phyloP scores from a whole-genome alignment of 163 green algal species.

The Scenedesmus sp. region DNA sequence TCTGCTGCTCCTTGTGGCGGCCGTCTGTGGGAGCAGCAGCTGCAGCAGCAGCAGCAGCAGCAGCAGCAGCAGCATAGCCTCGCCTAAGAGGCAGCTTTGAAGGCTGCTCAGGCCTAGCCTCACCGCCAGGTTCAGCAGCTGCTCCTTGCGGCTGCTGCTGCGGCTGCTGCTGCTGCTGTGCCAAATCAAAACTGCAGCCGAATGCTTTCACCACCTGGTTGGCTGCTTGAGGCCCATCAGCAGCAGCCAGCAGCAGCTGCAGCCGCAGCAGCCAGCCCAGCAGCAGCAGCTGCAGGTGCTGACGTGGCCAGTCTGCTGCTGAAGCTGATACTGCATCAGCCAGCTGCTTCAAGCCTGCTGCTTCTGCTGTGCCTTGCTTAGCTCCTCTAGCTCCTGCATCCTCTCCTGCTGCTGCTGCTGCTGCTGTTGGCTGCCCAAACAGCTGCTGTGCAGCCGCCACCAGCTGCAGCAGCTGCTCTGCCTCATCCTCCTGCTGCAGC shows the following conservation, averaged over 20 bases:
- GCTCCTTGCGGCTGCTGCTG: constrained; percentile 24
- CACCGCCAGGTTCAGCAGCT: neutral
- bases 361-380: constrained; percentile 3
- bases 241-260: constrained; percentile 7
- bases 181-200: neutral
- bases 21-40: neutral
- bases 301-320: neutral
- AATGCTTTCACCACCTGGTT: neutral
- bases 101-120: neutral
- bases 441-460: constrained; percentile 2
- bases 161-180: constrained; percentile 18
- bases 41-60: neutral
- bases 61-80: neutral
- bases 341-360: neutral
- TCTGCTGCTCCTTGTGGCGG: neutral
- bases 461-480: constrained; percentile 15
- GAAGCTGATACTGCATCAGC: neutral
- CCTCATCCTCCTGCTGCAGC: constrained; percentile 17
- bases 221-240: neutral
- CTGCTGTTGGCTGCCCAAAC: neutral
- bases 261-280: constrained; percentile 19
- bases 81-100: neutral
- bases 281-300: constrained; percentile 2
- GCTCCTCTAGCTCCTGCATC: neutral
- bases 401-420: neutral